Conservation (phyloP, 1,284 basidiomycete genomes). For the Papiliotrema nemorosa region DNA sequence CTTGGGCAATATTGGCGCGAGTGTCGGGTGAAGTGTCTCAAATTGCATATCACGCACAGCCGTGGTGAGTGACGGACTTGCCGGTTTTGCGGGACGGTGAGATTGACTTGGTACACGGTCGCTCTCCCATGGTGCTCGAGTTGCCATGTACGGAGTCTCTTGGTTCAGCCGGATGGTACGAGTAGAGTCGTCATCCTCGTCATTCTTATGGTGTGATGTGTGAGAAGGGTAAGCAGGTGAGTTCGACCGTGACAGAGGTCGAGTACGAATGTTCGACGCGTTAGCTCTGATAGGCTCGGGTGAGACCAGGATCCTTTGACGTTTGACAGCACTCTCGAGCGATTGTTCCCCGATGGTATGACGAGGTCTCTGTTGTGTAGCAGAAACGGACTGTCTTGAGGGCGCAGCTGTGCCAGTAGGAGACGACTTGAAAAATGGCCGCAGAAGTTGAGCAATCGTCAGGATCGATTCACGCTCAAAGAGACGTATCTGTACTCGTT, state of each 20-base stretch:
- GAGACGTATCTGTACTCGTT: slow-evolving; percentile 12
- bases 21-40: too few species aligned
- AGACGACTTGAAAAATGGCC: slow-evolving; percentile 4
- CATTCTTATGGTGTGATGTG: neutral
- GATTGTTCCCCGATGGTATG: neutral
- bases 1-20: neutral
- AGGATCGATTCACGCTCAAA: neutral
- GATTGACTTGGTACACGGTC: too few species aligned
- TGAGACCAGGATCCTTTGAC: neutral
- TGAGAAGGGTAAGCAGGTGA: too few species aligned
- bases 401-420: neutral
- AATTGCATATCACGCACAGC: too few species aligned
- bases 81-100: too few species aligned
- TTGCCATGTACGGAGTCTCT: too few species aligned
- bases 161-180: too few species aligned
- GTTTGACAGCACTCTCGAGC: neutral
- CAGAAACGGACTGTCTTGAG: neutral
- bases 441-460: neutral
- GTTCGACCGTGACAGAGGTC: neutral
- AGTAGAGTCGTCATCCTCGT: too few species aligned
- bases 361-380: neutral
- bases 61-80: too few species aligned
- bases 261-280: neutral
- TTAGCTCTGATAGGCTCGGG: neutral
- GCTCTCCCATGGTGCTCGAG: too few species aligned